Conservation (phyloP, 352 stramenopile genomes). For the Phytophthora hibernalis region DNA sequence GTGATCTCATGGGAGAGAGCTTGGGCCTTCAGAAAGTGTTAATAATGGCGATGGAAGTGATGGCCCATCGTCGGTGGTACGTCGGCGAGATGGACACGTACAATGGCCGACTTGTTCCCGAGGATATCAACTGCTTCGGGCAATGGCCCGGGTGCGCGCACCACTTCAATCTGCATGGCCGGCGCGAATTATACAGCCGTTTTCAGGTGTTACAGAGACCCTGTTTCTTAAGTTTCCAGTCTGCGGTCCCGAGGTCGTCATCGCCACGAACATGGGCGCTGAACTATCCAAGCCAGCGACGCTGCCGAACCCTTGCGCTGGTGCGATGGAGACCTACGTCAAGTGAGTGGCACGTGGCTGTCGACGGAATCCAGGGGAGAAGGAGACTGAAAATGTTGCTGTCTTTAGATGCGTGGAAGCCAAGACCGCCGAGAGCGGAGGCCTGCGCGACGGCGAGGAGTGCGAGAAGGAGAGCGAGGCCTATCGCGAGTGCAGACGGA, state of each 20-base stretch:
- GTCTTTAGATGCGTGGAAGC: conserved; percentile 63
- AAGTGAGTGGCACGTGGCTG: conserved; percentile 52
- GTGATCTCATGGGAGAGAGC: conserved; percentile 70
- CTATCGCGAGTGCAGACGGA: conserved; percentile 69
- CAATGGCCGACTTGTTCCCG: conserved; percentile 52
- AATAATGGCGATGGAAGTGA: conserved; percentile 3
- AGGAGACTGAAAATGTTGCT: conserved; percentile 24
- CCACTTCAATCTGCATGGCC: conserved; percentile 35
- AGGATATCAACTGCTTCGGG: conserved; percentile 46
- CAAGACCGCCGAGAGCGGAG: conserved; percentile 62
- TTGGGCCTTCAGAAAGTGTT: conserved; percentile 55
- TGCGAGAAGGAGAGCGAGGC: conserved; percentile 68
- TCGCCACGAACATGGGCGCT: conserved; percentile 71
- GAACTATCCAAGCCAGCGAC: conserved; percentile 57
- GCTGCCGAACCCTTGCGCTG: conserved; percentile 55
- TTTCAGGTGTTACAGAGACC: conserved; percentile 15
- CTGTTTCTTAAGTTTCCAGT: conserved; percentile 17
- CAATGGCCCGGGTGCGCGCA: conserved; percentile 37
- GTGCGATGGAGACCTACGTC: conserved; percentile 76
- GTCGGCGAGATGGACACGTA: conserved; percentile 28
- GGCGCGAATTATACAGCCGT: conserved; percentile 24
- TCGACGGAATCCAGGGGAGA: conserved; percentile 3
- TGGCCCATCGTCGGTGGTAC: conserved; percentile 6
- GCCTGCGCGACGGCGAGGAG: conserved; percentile 75
- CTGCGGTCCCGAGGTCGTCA: conserved; percentile 12